Evolutionary conservation across 2,329 filamentous ascomycete species (phyloP).

Genomic region (Fusarium liriodendri): DNA sequence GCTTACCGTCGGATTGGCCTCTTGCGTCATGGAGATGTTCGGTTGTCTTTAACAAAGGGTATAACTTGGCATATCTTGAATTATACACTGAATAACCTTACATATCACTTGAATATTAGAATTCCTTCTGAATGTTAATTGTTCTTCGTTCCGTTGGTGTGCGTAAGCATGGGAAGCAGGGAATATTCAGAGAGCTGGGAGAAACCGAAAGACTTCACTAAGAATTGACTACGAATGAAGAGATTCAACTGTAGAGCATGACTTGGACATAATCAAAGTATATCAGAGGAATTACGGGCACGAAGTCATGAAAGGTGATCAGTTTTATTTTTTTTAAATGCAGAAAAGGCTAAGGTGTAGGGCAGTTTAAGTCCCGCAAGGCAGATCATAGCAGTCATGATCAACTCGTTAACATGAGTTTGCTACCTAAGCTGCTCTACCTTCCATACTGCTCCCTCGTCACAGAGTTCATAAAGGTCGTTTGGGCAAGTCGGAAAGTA

Average conservation of each 20-base stretch:
- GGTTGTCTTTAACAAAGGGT: too few species aligned
- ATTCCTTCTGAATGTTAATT: too few species aligned
- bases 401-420: not conserved
- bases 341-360: not conserved
- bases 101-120: not conserved
- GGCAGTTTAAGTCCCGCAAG: not conserved
- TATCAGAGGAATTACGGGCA: too few species aligned
- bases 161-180: too few species aligned
- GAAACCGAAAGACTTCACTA: too few species aligned
- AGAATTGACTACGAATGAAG: too few species aligned
- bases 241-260: too few species aligned
- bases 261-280: too few species aligned
- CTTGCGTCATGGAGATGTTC: not conserved
- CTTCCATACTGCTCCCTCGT: slow-evolving; percentile 29
- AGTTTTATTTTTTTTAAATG: not conserved
- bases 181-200: too few species aligned
- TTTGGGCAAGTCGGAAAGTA: slow-evolving; percentile 33
- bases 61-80: not conserved
- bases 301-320: not conserved
- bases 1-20: not conserved
- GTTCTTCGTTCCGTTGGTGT: too few species aligned
- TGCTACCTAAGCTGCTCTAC: not conserved
- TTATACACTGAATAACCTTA: not conserved
- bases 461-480: slow-evolving; percentile 35
- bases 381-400: not conserved